These are phyloP conservation scores for Wickerhamomyces queroliae DNA, from an alignment of 805 yeast genomes.

Conservation along the genomic window DNA sequence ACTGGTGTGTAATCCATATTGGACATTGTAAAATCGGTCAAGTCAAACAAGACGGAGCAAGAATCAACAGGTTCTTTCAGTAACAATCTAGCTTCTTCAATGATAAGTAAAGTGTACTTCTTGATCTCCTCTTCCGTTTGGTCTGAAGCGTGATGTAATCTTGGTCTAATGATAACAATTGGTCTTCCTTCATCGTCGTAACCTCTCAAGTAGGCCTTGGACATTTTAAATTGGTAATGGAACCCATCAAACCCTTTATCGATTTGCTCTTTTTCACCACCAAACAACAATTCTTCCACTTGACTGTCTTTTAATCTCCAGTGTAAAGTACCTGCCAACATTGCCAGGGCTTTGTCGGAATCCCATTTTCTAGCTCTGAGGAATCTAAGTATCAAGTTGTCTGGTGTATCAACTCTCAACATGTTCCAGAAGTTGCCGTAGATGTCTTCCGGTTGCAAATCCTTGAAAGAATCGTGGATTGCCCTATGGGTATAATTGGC, in stretches of 20 bases:
- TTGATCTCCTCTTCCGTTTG: conserved; percentile 70
- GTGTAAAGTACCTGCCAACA: conserved; percentile 66
- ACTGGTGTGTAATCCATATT: conserved; percentile 94
- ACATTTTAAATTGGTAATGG: conserved; percentile 38
- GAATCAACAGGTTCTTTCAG: conserved; percentile 72
- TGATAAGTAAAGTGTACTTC: conserved; percentile 64
- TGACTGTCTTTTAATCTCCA: conserved; percentile 67
- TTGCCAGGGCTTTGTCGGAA: conserved; percentile 56
- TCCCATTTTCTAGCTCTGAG: conserved; percentile 87
- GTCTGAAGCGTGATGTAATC: conserved; percentile 62
- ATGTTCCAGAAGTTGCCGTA: conserved; percentile 51
- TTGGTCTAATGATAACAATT: conserved; percentile 74
- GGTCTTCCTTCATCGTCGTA: conserved; percentile 72
- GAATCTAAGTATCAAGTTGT: conserved; percentile 69
- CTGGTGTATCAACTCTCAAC: conserved; percentile 76
- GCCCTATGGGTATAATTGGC: conserved; percentile 27
- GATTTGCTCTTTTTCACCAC: conserved; percentile 66
- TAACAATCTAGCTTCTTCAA: conserved; percentile 78
- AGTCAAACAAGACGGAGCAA: conserved; percentile 80
- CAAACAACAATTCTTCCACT: conserved; percentile 55
- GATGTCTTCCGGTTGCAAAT: conserved; percentile 44
- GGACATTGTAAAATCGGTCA: conserved; percentile 78
- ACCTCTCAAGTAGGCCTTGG: conserved; percentile 74
- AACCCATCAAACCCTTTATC: conserved; percentile 38
- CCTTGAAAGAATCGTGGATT: conserved; percentile 44